Evolutionary conservation across 2,329 filamentous ascomycete species (phyloP), one percentile per base, ranked within the genome.

Genomic region (Tolypocladium inflatum): DNA sequence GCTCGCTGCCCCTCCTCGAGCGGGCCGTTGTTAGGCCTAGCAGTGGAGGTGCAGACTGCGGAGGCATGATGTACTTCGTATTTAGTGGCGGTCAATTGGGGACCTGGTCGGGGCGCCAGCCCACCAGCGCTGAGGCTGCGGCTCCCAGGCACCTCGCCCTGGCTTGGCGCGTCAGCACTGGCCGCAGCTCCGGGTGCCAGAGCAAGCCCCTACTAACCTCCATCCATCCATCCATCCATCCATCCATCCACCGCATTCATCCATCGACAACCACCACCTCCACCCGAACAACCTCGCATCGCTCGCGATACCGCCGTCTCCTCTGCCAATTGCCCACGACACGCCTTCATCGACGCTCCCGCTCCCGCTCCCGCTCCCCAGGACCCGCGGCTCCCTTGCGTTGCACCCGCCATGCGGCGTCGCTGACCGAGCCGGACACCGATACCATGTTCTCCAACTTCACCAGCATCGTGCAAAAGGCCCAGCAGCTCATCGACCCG

Each of bases 401-500:
- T 35, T 51, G 48, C 48, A n/a, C 66, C 62, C 71, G 72, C 66
- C 67, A 76, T 76, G 73, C 72, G 69, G 73, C 73, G 70, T 68
- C 68, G 69, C 62, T 73, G 69, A 70, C 61, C 63, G 53, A 54
- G 26, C 21, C 30, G 10, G 48, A 51, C 48, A 35, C 61, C 62
- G 71, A 71, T 65, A 75, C 67, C 73, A 85, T 84, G 81, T 80
- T 84, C 72, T 81, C 77, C 74, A 83, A 80, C 73, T 71, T 85
- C 63, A 79, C 89, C 67, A 93, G 84, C 74, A 87, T 97, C 73
- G 91, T 97, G 68, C 91, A 96, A 75, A 96, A 93, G 82, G 92
- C 92, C 65, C 91, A 96, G 80, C 90, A 92, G 76, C 81, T 96
- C 75, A 95, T 97, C 76, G 93, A 97, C 74, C 90, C 91, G 57